Base-by-base conservation (phyloP, 306 rosid species). In the Glycine latifolia region DNA sequence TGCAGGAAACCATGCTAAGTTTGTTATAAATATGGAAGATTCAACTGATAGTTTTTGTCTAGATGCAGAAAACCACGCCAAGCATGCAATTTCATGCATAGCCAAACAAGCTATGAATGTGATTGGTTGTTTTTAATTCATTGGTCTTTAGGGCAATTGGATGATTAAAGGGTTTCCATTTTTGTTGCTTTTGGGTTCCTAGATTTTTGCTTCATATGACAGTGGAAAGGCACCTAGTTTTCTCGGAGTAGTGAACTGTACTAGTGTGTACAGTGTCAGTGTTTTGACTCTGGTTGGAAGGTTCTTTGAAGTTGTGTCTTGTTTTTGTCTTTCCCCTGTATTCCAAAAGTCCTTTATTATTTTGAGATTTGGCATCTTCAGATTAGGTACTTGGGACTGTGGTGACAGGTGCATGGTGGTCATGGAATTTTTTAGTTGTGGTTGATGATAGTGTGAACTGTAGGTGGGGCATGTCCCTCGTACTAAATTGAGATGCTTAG, bases 251-350 rank as follows among this genome's bases (percentile, higher is more conserved):
- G 52, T 10, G 63, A 59, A 59, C 52, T 71, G 33, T 16, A 48
- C 69, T 56, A 43, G 20, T 9, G 49, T 6, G 8, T 41, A 49
- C 43, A 69, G 67, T 69, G 69, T 65, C 58, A 73, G 33, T 79
- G 66, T 17, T 46, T 72, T 79, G 16, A 73, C 67, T 74, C 8
- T 53, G 26, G 52, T n/a, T 76, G 73, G 46, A 76, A 48, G 71
- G 4, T 50, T 75, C n/a, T 37, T 17, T 63, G 31, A 5, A 13
- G 5, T 61, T 82, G 37, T 46, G 8, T 20, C 39, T 10, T 69
- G n/a, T 55, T 67, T 35, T 12, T 56, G 14, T 17, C 37, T 16
- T 37, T 37, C 41, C 41, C 41, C 41, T 37, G 41, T 37, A 37
- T 37, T 37, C 41, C 41, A 3, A 26, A 26, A 26, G 31, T 37